Percentiles rank a stretch among this genome's conserved stretches.
Evolutionary conservation across 2,329 filamentous ascomycete species (phyloP).

Genomic region (Pseudopithomyces maydicus): DNA sequence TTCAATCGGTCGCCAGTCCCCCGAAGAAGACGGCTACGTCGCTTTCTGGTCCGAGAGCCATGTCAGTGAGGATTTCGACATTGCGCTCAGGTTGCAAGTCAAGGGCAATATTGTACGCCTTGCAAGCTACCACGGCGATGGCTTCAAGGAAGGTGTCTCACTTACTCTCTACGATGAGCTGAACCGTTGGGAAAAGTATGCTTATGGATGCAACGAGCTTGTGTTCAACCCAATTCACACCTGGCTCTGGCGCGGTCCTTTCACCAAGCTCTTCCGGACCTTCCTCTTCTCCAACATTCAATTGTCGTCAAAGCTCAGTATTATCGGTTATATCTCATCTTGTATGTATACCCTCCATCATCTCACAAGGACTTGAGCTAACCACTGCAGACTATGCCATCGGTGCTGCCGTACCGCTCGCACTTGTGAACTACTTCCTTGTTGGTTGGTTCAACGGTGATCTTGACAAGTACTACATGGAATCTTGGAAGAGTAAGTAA

Average conservation of each 20-base stretch:
- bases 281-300: slow-evolving; percentile 66
- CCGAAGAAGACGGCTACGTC: slow-evolving; percentile 61
- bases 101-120: slow-evolving; percentile 70
- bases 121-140: slow-evolving; percentile 69
- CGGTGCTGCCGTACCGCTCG: slow-evolving; percentile 67
- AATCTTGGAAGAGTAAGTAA: slow-evolving; percentile 64
- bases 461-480: slow-evolving; percentile 77
- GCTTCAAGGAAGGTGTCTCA: slow-evolving; percentile 74
- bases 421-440: slow-evolving; percentile 70
- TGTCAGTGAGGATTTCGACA: slow-evolving; percentile 78
- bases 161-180: slow-evolving; percentile 75
- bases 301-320: slow-evolving; percentile 69
- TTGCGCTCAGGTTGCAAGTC: slow-evolving; percentile 71
- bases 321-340: slow-evolving; percentile 70
- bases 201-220: slow-evolving; percentile 71
- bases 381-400: slow-evolving; percentile 62
- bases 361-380: background rate
- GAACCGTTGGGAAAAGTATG: slow-evolving; percentile 71
- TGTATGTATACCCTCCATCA: slow-evolving; percentile 32
- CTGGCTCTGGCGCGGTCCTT: slow-evolving; percentile 66
- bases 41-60: slow-evolving; percentile 77
- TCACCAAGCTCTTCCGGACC: slow-evolving; percentile 66
- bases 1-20: slow-evolving; percentile 58
- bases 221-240: slow-evolving; percentile 69
- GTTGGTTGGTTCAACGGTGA: slow-evolving; percentile 74